phyloP scores from a whole-genome alignment of 306 rosid genomes.

The Medicago truncatula region DNA sequence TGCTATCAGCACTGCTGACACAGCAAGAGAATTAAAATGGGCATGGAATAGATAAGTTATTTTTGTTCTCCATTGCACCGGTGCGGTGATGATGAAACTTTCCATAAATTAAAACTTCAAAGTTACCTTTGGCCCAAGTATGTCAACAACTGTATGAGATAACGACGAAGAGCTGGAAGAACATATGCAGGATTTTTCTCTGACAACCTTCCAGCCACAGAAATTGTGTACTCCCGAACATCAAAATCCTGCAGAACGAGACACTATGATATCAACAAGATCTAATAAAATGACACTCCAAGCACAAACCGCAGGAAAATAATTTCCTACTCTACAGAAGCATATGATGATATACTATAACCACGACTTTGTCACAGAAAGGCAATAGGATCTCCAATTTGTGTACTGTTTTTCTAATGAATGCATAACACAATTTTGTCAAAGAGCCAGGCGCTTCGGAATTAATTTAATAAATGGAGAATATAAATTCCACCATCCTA shows the following conservation, averaged over 20 bases:
- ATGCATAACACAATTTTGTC: conserved; percentile 11
- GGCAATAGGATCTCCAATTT: conserved; percentile 13
- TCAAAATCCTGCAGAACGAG: conserved; percentile 79
- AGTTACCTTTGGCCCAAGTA: conserved; percentile 91
- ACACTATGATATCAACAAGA: conserved; percentile 34
- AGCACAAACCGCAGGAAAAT: conserved; percentile 38
- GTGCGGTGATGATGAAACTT: conserved; percentile 25
- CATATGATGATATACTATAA: conserved; percentile 18
- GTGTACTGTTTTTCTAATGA: not conserved
- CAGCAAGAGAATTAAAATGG: conserved; percentile 50
- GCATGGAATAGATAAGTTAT: conserved; percentile 22
- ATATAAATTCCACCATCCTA: conserved; percentile 18
- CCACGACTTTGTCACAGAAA: not conserved
- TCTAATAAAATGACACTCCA: conserved; percentile 37
- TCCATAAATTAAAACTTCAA: conserved; percentile 30
- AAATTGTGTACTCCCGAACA: conserved; percentile 92
- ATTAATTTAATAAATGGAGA: conserved; percentile 23
- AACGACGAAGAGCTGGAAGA: conserved; percentile 99
- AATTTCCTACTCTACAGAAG: conserved; percentile 33
- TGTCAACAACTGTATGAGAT: conserved; percentile 92
- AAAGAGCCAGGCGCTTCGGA: not conserved
- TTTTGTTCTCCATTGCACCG: conserved; percentile 20
- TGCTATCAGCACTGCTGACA: conserved; percentile 97
- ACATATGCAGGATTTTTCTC: conserved; percentile 99
- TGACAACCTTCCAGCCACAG: conserved; percentile 94